Base-by-base conservation (phyloP, 106 monocot species). In the Allium sativum region DNA sequence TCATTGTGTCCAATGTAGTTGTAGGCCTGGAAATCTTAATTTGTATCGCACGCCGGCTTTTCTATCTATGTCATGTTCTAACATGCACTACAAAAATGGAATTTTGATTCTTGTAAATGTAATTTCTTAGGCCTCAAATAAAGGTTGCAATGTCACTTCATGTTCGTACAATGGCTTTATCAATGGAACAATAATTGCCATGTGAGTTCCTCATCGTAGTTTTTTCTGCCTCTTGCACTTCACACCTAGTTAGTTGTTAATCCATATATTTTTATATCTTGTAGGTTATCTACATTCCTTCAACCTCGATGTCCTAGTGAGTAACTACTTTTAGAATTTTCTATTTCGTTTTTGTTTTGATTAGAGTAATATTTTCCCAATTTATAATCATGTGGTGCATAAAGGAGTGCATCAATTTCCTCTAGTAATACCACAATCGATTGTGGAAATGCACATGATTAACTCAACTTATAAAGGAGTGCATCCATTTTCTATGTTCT, bases 1-100 rank as follows among this genome's bases (percentile, higher is more conserved):
- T 43, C 86, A 80, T 61, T 91, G 96, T 58, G 87, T 98, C 21
- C 84, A 91, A 46, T 98, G 96, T 66, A 98, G 91, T 71, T 98
- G 91, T 40, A 87, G 91, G 0, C 84, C 84, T 42, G 87, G 78
- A 67, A 71, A 82, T 78, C 79, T 82, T 66, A 80, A 98, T 64
- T 71, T 98, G 78, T 91, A 85, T 69, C 91, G 96, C 78, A 80
- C 75, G n/a, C 87, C 86, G 9, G 68, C 95, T 62, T 81, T 87
- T 40, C 46, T 96, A 58, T 69, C 95, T 6, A 84, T 71, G 40
- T 90, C 90, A 17, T 96, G 87, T 68, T 79, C 95, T 12, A 96
- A 81, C 79, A 90, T 90, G 95, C 95, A 96, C 47, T 96, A 90
- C 44, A 75, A 56, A 12, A 79, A 84, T 44, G 86, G 94, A 68